Evolutionary conservation across 2,329 filamentous ascomycete species (phyloP).

Genomic region (Aspergillus pseudoterreus): DNA sequence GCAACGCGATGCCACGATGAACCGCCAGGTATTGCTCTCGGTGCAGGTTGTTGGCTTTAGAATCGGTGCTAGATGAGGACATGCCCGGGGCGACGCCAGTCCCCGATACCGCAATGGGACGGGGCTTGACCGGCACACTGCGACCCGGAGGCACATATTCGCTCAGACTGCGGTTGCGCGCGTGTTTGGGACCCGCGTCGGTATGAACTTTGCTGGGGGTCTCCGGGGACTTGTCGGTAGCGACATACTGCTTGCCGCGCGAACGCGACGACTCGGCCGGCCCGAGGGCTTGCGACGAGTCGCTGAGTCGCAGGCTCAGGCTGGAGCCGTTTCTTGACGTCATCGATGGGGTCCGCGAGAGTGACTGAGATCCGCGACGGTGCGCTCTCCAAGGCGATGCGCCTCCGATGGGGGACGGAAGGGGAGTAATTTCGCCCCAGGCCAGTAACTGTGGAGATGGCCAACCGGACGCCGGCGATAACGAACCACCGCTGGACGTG

Average conservation of each 20-base stretch:
- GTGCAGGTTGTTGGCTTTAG: conserved; percentile 49
- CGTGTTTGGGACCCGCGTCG: conserved; percentile 45
- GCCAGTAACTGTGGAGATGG: conserved; percentile 71
- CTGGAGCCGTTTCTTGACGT: conserved; percentile 37
- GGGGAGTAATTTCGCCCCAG: conserved; percentile 73
- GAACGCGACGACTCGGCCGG: conserved; percentile 28
- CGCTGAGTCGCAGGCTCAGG: conserved; percentile 32
- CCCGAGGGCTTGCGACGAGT: conserved; percentile 32
- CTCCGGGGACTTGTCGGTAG: conserved; percentile 26
- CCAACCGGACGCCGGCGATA: conserved; percentile 62
- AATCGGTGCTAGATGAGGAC: conserved; percentile 44
- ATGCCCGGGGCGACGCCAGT: conserved; percentile 46
- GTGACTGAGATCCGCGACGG: conserved; percentile 52
- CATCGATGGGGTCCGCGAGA: conserved; percentile 41
- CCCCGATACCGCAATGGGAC: conserved; percentile 70
- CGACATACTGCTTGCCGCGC: conserved; percentile 40
- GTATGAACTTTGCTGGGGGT: conserved; percentile 16
- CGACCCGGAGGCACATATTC: conserved; percentile 74
- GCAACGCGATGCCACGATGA: conserved; percentile 65
- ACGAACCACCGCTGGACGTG: conserved; percentile 40
- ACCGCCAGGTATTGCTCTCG: conserved; percentile 79
- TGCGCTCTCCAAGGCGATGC: conserved; percentile 43
- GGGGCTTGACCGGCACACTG: conserved; percentile 61
- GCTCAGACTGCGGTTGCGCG: conserved; percentile 78
- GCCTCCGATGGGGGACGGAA: conserved; percentile 66